Evolutionary conservation across 441 rosid genomes (phyloP), one percentile per base, ranked within the genome.

Genomic region (Adansonia grandidieri): DNA sequence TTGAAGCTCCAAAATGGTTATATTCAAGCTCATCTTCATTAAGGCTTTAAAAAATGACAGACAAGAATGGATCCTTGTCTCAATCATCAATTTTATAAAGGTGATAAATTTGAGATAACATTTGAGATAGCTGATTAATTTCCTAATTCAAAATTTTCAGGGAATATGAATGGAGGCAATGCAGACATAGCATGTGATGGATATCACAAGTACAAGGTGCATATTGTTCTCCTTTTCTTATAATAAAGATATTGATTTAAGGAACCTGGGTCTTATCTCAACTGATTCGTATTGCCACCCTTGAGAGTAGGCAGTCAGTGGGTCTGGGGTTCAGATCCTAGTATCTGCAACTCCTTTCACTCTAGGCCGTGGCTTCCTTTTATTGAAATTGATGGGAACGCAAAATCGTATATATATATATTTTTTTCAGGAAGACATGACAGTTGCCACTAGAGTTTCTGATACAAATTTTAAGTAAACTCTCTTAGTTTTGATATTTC

Each of bases 121-220:
- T 71, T 6, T 47, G 42, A 69, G 8, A 37, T 37, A 37, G 24
- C 15, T 24, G 66, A 62, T 62, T 62, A 10, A 62, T 61, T 61
- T 4, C n/a, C 17, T 61, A 37, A 14, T 64, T 64, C 69, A 37
- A 64, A 50, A 71, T 47, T 71, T 71, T 75, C 86, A 83, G 91
- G 94, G 44, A 63, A 68, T 15, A 63, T 61, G 14, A 50, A 56
- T 5, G 88, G 78, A 56, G 84, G 44, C 19, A 88, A 77, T 15
- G 91, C 89, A 80, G 93, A 91, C 74, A 75, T 86, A 32, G 86
- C 93, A 8, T 86, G 84, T 79, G 97, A 93, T 51, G 88, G 84
- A 22, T 93, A 93, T 83, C 96, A 91, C 85, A 89, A 88, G 77
- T 90, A 90, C 82, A 90, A 91, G 91, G 96, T 85, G 60, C 10